A percentile compares a stretch with the other conserved stretches of the same genome.
Evolutionary conservation across 2,329 filamentous ascomycete species (phyloP).

Genomic region (Pseudogymnoascus sp.): DNA sequence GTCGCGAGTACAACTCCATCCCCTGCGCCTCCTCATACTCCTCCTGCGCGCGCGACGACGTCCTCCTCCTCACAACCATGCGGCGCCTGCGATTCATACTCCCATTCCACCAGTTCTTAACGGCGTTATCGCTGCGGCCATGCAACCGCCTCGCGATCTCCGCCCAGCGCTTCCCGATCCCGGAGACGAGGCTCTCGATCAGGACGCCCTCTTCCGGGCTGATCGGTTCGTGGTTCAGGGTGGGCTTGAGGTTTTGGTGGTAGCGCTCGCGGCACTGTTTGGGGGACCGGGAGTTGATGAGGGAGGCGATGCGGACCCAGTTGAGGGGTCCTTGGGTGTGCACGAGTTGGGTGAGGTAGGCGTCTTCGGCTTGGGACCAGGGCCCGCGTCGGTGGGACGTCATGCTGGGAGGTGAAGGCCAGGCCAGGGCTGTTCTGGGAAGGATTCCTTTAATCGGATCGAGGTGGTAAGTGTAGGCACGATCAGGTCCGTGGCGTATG

Average conservation of each 20-base stretch:
- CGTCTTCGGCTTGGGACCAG: conserved; percentile 74
- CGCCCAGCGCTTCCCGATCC: conserved; percentile 83
- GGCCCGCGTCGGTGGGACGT: conserved; percentile 60
- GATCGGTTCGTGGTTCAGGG: conserved; percentile 65
- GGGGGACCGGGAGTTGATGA: conserved; percentile 68
- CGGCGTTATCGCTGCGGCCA: conserved; percentile 85
- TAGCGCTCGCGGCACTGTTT: conserved; percentile 95
- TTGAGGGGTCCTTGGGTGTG: conserved; percentile 66
- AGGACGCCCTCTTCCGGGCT: conserved; percentile 57
- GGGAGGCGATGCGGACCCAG: conserved; percentile 79
- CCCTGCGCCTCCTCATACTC: conserved; percentile 26
- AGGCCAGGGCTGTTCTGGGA: background rate
- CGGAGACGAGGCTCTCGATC: conserved; percentile 68
- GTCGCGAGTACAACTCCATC: conserved; percentile 25
- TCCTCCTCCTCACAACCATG: conserved; percentile 23
- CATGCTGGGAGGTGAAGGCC: conserved; percentile 16
- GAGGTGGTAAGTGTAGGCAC: background rate
- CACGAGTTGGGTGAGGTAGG: conserved; percentile 61
- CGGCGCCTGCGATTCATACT: conserved; percentile 68
- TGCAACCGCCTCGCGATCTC: conserved; percentile 77
- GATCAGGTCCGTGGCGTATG: background rate
- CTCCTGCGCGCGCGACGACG: conserved; percentile 18
- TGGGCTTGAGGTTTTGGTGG: conserved; percentile 82
- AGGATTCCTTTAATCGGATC: background rate
- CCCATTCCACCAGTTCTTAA: conserved; percentile 98